Evolutionary conservation across 306 rosid species (phyloP).

Genomic region (Morella rubra): DNA sequence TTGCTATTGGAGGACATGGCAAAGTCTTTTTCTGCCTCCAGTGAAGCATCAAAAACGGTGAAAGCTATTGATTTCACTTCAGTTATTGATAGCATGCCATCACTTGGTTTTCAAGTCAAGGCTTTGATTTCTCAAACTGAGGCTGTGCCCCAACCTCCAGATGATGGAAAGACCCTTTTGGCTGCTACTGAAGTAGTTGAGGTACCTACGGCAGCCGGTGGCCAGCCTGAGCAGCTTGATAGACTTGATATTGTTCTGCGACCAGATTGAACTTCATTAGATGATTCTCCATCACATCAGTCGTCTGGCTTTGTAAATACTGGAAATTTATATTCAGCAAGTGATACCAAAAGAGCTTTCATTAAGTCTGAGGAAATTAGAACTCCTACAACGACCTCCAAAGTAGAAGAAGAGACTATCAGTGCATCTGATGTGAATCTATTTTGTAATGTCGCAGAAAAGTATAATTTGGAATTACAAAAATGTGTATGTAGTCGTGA

Average conservation of each 20-base stretch:
- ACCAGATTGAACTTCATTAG: slow-evolving; percentile 25
- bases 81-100: slow-evolving; percentile 47
- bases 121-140: slow-evolving; percentile 45
- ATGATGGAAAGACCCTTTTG: slow-evolving; percentile 17
- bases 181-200: slow-evolving; percentile 29
- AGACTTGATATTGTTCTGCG: slow-evolving; percentile 30
- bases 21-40: slow-evolving; percentile 48
- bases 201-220: slow-evolving; percentile 29
- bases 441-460: slow-evolving; percentile 24
- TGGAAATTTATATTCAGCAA: slow-evolving; percentile 16
- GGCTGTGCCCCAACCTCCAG: slow-evolving; percentile 27
- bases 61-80: slow-evolving; percentile 72
- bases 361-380: slow-evolving; percentile 25
- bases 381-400: slow-evolving; percentile 18
- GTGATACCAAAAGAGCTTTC: slow-evolving; percentile 24
- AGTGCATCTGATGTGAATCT: slow-evolving; percentile 23
- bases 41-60: slow-evolving; percentile 46
- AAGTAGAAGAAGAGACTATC: slow-evolving; percentile 21
- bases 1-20: slow-evolving; percentile 65
- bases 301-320: slow-evolving; percentile 19
- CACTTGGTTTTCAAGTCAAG: slow-evolving; percentile 64
- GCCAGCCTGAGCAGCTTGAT: slow-evolving; percentile 27
- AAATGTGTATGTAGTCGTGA: slow-evolving; percentile 19
- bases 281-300: slow-evolving; percentile 26
- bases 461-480: slow-evolving; percentile 24